Evolutionary conservation across 2,329 filamentous ascomycete genomes (phyloP), one percentile per base, ranked within the genome.

Genomic region (Ambrosiella cleistominuta): DNA sequence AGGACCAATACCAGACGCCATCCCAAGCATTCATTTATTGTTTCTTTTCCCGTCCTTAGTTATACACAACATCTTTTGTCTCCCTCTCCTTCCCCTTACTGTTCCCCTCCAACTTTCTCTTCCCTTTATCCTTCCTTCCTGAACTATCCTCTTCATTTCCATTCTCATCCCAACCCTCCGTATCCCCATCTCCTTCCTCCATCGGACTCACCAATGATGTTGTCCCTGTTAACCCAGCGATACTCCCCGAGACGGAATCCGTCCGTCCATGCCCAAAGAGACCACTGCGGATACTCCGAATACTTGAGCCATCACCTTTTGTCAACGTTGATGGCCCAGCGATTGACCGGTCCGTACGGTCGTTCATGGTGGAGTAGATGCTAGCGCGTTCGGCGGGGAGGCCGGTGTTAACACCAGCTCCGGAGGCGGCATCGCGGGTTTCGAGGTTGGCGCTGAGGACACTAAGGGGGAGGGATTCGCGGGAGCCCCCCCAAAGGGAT

Each of bases 261-360:
- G 87, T 84, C 62, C 88, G 78, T 1, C 79, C 81, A 68, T 95
- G 90, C 0, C 87, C 86, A 52, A 55, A 68, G 1, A 85, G 71
- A 0, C 86, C 88, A 67, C 88, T 95, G 57, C 87, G 79, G 40
- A 94, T 74, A 65, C 88, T 95, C 57, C 87, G 78, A 37, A 94
- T 74, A 66, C 88, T 95, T 8, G 82, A 81, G 1, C 80, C 86
- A 63, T 95, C 88, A 4, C 77, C 80, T 52, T 68, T 66, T 3
- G 7, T 37, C 4, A 47, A 27, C 4, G 27, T 27, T 27, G 27
- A 27, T 27, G 44, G n/a, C 44, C 44, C 11, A 11, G 2, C 19
- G 44, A 17, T 13, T 3, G n/a, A 13, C 44, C 44, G 11, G 44
- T 8, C 37, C 47, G 37, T 35, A 36, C 38, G 27, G 27, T 35